phyloP scores from a whole-genome alignment of 2,329 filamentous ascomycete species.

The Talaromyces sp. region DNA sequence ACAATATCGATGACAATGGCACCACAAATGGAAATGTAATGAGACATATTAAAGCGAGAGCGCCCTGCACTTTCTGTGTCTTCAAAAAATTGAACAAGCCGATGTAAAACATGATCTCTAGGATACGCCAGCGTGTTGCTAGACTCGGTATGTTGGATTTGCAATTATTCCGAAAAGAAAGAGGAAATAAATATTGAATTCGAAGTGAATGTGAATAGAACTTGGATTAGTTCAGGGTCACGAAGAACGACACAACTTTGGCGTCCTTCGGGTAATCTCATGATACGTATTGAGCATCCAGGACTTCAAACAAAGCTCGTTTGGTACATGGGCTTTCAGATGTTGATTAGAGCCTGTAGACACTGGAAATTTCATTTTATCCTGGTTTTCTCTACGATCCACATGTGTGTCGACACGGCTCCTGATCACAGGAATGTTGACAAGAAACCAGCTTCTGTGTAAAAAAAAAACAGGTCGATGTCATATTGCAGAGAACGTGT shows the following conservation, averaged over 20 bases:
- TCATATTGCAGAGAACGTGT: background rate
- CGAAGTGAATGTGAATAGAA: background rate
- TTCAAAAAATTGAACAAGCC: constrained; percentile 15
- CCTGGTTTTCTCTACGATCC: background rate
- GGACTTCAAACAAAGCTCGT: background rate
- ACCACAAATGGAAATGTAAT: constrained; percentile 31
- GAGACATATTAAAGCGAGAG: constrained; percentile 39
- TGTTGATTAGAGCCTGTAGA: background rate
- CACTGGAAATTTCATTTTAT: background rate
- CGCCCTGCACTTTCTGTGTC: constrained; percentile 17
- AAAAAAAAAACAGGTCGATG: background rate
- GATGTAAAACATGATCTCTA: constrained; percentile 9
- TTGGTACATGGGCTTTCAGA: background rate
- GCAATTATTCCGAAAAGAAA: background rate
- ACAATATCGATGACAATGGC: constrained; percentile 36
- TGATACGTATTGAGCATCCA: background rate
- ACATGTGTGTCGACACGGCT: background rate
- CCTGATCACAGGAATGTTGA: background rate
- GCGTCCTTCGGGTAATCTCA: background rate
- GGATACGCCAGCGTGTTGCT: background rate
- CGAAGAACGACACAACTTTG: background rate
- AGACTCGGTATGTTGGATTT: background rate
- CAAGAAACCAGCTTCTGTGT: background rate
- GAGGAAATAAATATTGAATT: background rate
- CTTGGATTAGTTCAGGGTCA: background rate